Evolutionary conservation across 1,139 yeast species (phyloP), one percentile per base, ranked within the genome.

Genomic region (Sugiyamaella castrensis): DNA sequence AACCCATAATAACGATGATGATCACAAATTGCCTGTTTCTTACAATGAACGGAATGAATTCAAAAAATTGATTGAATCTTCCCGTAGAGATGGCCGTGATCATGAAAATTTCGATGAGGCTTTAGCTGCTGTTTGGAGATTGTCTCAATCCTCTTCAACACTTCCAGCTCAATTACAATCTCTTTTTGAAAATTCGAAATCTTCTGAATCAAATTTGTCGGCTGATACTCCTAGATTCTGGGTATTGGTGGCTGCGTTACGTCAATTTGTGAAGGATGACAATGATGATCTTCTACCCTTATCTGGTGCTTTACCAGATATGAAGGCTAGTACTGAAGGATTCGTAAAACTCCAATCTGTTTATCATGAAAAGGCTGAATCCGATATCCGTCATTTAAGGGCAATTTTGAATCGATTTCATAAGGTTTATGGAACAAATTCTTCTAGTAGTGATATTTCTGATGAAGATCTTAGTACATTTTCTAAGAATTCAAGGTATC

Each of bases 291-390:
- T 66, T 16, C 67, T 86, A 24, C 97, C 97, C 0, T 69, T 88
- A 2, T 74, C 84, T 2, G 96, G 96, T 0, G 76, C 72, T 1
- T 63, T 91, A 10, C 96, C 96, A 0, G 98, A 91, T 65, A 91
- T 92, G 97, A 85, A 87, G 31, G 79, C 96, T 0, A 82, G 82
- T 56, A 83, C 96, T 0, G 68, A 68, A 11, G 74, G 74, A 47
- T 92, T 85, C 63, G 72, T 84, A 8, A 64, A 61, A 6, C 66
- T 92, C 46, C 86, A 83, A 61, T 64, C 63, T 0, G 59, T 87
- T 9, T 89, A 86, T 62, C 68, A 73, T 16, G 68, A 66, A 1
- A 86, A 84, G 59, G 84, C 88, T 1, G 53, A 58, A 5, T 43
- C 53, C 2, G 96, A 89, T 63, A 70, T 72, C 42, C 51, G 58